Evolutionary conservation across 768 basidiomycete species (phyloP), one percentile per base, ranked within the genome.

Genomic region (Rubroboletus satanas): DNA sequence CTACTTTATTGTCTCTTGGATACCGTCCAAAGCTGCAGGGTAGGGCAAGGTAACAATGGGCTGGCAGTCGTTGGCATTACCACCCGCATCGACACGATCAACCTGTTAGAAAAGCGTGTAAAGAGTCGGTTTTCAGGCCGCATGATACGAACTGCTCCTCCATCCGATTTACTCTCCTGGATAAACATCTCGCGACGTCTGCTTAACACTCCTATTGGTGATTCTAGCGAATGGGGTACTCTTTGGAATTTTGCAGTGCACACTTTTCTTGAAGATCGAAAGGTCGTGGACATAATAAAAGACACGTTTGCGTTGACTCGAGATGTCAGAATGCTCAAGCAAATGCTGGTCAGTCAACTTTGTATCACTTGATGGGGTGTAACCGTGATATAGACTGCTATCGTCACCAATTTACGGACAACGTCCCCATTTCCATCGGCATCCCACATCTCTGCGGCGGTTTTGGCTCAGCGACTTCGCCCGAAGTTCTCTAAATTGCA

Each of bases 121-220:
- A 97, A 98, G 72, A 97, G 93, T 60, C 83, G 97, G 4, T 99
- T 98, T 73, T 98, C 95, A 2, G 93, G 94, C 32, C 79, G 97
- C 52, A 90, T 93, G 63, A 77, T 95, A 52, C 83, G 91, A 45
- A 85, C 91, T 7, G 79, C 83, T 0, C 82, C 88, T 14, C 83
- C 86, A 2, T 64, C 73, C 5, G 74, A 73, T 9, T 55, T 84
- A 1, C 70, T 74, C 4, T 72, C 71, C 17, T 88, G 86, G 77
- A 66, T 81, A 12, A 67, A 64, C 8, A 68, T 84, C n/a, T 75
- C 82, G 44, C 77, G 74, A 57, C 65, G 63, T 1, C 65, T 82
- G 5, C 67, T 96, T 4, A 71, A 62, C 8, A 54, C 49, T 9
- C 51, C 66, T 10, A 32, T 64, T 3, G 71, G 70, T 0, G 55